These are phyloP conservation scores for Bassia scoparia DNA, from an alignment of 148 eudicot genomes.

Conservation along the genomic window DNA sequence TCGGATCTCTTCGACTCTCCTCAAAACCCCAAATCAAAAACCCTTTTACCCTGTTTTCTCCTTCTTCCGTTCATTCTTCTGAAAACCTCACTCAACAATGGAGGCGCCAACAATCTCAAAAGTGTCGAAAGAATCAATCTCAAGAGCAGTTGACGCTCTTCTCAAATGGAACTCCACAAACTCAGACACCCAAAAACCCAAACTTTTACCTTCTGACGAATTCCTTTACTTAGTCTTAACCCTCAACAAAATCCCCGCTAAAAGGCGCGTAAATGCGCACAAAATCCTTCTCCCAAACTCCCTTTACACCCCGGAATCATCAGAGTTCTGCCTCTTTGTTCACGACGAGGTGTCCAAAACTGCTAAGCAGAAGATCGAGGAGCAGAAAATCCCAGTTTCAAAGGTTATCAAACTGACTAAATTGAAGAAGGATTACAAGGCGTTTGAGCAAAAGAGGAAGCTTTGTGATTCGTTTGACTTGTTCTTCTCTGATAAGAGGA, in stretches of 20 bases:
- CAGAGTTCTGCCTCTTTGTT: conserved; percentile 53
- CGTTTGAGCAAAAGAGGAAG: conserved; percentile 61
- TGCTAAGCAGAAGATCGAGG: conserved; percentile 40
- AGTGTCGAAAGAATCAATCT: conserved; percentile 16
- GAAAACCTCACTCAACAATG: conserved; percentile 5
- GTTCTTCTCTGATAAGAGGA: conserved; percentile 61
- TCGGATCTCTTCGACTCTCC: background rate
- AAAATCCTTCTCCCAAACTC: conserved; percentile 60
- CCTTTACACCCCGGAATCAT: conserved; percentile 27
- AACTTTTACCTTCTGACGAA: conserved; percentile 43
- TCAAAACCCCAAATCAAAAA: background rate
- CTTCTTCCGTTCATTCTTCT: background rate
- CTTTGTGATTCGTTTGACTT: conserved; percentile 61
- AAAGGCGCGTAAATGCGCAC: conserved; percentile 42
- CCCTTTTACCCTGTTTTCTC: background rate
- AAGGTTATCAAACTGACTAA: conserved; percentile 52
- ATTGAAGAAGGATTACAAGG: conserved; percentile 53
- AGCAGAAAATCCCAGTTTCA: conserved; percentile 34
- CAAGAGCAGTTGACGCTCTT: conserved; percentile 43
- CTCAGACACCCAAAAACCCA: conserved; percentile 36
- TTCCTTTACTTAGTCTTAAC: conserved; percentile 66
- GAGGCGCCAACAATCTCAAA: conserved; percentile 10
- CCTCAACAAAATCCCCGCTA: conserved; percentile 58
- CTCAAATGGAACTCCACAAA: conserved; percentile 46
- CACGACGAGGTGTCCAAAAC: conserved; percentile 41